Base-by-base conservation (phyloP, 768 basidiomycete species). In the Inosperma sp. region DNA sequence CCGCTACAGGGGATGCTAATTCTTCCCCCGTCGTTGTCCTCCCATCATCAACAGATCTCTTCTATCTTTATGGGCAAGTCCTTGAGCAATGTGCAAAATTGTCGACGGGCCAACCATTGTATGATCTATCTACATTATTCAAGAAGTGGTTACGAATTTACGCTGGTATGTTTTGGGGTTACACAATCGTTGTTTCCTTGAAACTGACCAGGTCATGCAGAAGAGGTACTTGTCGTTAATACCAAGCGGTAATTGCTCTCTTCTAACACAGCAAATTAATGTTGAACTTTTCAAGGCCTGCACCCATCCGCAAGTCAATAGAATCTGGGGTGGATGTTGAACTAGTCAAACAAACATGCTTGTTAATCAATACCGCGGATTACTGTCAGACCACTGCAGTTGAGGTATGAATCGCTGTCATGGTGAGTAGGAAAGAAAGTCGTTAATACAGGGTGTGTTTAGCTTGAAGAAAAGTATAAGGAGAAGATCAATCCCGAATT, bases 281-380 rank as follows among this genome's bases (percentile, higher is more conserved):
- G 29, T 26, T 44, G 31, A 50, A 25, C 19, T 31, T 25, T 34
- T 23, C 31, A 46, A 72, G 84, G 63, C 63, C 77, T 62, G 52
- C 59, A 57, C 73, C 63, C 54, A 68, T 72, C 39, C 82, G 93
- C 2, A 80, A 79, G 59, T 97, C 94, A 2, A 73, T 73, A 16
- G 95, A 99, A 42, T 80, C 81, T 5, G 80, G 87, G n/a, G 78
- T 83, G 26, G 93, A 96, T 63, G 55, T 78, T 7, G 74, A 74
- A 3, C 85, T 93, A 52, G 66, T 98, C 26, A 83, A 81, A 59
- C 89, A 88, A 55, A 83, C 89, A 0, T 93, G 91, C 63, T 72
- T 92, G n/a, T 70, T 95, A 21, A 84, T 99, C 62, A 98, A 99
- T 61, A 99, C 96, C 0, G 95, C 94, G 1, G 94, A 98, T 63